Evolutionary conservation across 208 protist species (phyloP).

Genomic region (Leishmania lainsoni): DNA sequence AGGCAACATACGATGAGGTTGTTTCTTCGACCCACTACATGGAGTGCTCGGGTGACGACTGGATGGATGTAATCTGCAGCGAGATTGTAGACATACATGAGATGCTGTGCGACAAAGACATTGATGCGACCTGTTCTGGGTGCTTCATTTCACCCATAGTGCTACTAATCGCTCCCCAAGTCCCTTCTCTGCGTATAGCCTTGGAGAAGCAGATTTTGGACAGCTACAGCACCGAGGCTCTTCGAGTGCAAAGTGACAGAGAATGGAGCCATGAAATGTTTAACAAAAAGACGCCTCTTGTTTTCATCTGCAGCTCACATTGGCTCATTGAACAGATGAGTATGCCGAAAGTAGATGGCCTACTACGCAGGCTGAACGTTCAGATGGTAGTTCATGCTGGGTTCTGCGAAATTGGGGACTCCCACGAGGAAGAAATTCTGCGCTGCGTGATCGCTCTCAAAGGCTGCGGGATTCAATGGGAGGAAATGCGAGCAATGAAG

Average conservation of each 20-base stretch:
- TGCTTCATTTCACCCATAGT: conserved; percentile 24
- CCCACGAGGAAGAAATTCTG: conserved; percentile 48
- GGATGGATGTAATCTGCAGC: conserved; percentile 16
- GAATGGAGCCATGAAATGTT: conserved; percentile 22
- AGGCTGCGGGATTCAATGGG: conserved; percentile 10
- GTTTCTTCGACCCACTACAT: conserved; percentile 11
- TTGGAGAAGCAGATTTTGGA: conserved; percentile 45
- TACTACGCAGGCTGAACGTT: conserved; percentile 35
- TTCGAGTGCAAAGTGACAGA: conserved; percentile 37
- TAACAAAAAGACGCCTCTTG: conserved; percentile 36
- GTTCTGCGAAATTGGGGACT: conserved; percentile 40
- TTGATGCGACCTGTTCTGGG: background rate
- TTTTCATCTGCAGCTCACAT: conserved; percentile 48
- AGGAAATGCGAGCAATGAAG: conserved; percentile 27
- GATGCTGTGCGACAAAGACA: conserved; percentile 18
- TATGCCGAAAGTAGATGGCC: conserved; percentile 14
- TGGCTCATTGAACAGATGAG: conserved; percentile 43
- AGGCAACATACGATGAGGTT: conserved; percentile 3
- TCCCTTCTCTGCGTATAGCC: conserved; percentile 22
- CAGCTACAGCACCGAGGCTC: conserved; percentile 62
- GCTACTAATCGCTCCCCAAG: conserved; percentile 46
- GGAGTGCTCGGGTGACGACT: conserved; percentile 7
- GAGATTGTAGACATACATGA: conserved; percentile 35
- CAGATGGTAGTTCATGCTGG: conserved; percentile 48
- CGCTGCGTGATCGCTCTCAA: conserved; percentile 21